These are phyloP conservation scores for Eutypa lata DNA, from an alignment of 2,329 filamentous ascomycete genomes.

Conservation along the genomic window DNA sequence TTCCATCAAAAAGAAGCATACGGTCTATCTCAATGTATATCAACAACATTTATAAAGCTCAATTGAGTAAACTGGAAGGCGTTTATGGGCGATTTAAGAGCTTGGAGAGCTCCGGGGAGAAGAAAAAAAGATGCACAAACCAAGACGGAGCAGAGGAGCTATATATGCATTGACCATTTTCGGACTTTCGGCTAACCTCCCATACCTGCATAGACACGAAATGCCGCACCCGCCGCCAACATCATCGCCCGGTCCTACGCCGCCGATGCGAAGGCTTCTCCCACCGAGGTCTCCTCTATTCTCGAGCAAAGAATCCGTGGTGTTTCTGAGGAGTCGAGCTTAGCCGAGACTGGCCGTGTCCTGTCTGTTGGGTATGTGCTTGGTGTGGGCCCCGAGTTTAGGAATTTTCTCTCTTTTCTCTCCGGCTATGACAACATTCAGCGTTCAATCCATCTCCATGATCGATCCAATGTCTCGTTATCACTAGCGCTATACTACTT, in stretches of 20 bases:
- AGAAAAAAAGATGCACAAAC: conserved; percentile 8
- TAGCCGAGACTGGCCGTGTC: conserved; percentile 98
- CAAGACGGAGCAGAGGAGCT: conserved; percentile 17
- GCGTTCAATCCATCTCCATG: background rate
- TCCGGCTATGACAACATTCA: background rate
- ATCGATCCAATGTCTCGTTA: background rate
- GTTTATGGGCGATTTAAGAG: conserved; percentile 26
- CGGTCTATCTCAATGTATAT: conserved; percentile 34
- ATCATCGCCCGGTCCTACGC: conserved; percentile 83
- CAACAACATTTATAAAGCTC: conserved; percentile 26
- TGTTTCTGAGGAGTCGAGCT: conserved; percentile 92
- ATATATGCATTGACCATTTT: conserved; percentile 29
- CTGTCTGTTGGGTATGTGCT: conserved; percentile 92
- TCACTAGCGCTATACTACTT: background rate
- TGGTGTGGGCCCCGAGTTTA: conserved; percentile 7
- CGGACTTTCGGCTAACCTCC: conserved; percentile 53
- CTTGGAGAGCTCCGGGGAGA: conserved; percentile 34
- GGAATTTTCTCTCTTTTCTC: conserved; percentile 27
- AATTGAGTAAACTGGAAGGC: conserved; percentile 35
- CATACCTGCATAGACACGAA: conserved; percentile 70
- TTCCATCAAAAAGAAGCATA: conserved; percentile 43
- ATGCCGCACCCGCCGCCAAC: conserved; percentile 76
- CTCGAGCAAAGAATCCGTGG: conserved; percentile 99
- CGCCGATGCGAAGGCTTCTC: conserved; percentile 90
- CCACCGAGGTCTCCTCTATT: conserved; percentile 98